These are phyloP conservation scores for Seiridium cupressi DNA, from an alignment of 2,329 filamentous ascomycete species.

Conservation along the genomic window DNA sequence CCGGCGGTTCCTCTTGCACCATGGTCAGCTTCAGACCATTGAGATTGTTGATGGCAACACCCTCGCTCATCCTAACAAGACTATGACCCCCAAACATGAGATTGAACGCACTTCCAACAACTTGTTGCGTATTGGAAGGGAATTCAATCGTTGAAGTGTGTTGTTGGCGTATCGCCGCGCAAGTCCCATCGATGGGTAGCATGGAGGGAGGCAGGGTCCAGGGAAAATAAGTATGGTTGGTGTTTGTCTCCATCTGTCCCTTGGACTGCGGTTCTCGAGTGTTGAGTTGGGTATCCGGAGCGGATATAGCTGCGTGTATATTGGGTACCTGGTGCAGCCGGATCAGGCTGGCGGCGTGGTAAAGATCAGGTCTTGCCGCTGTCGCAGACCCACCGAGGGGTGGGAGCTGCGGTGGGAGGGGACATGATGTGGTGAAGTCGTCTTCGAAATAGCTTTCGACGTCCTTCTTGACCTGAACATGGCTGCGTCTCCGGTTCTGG, in stretches of 20 bases:
- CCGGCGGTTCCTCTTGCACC: slow-evolving; percentile 56
- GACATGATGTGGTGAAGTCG: slow-evolving; percentile 62
- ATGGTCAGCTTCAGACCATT: slow-evolving; percentile 64
- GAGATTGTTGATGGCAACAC: slow-evolving; percentile 49
- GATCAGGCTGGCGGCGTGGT: slow-evolving; percentile 83
- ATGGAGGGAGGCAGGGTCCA: slow-evolving; percentile 83
- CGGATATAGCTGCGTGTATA: slow-evolving; percentile 42
- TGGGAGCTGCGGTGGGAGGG: slow-evolving; percentile 54
- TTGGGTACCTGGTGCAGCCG: slow-evolving; percentile 76
- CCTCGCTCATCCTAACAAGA: slow-evolving; percentile 44
- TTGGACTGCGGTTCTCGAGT: slow-evolving; percentile 11
- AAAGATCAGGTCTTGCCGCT: slow-evolving; percentile 77
- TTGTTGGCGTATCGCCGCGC: slow-evolving; percentile 67
- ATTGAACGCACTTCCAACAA: slow-evolving; percentile 39
- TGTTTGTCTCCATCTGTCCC: slow-evolving; percentile 44
- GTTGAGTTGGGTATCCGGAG: slow-evolving; percentile 5
- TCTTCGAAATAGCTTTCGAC: slow-evolving; percentile 38
- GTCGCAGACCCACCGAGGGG: slow-evolving; percentile 76
- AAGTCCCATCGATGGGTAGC: slow-evolving; percentile 75
- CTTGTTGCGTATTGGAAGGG: slow-evolving; percentile 45
- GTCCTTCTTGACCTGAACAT: slow-evolving; percentile 16
- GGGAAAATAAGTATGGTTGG: slow-evolving; percentile 84
- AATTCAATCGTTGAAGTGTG: slow-evolving; percentile 69
- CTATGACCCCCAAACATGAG: slow-evolving; percentile 45
- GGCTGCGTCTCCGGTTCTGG: slow-evolving; percentile 20